phyloP scores from a whole-genome alignment of 192 early-diverging fungal genomes.

The Coemansia sp. region DNA sequence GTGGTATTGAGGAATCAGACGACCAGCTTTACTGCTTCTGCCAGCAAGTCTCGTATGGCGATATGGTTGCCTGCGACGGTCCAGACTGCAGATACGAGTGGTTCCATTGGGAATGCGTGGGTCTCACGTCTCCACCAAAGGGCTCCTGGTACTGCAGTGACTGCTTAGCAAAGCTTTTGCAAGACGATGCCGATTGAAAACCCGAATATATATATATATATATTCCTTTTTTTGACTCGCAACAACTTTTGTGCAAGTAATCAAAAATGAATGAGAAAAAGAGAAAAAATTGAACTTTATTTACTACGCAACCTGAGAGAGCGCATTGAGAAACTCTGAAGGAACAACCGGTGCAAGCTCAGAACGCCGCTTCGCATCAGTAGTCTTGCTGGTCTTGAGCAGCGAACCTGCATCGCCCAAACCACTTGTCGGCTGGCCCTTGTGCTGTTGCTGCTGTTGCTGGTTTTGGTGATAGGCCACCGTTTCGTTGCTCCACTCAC shows the following conservation, averaged over 20 bases:
- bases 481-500: constrained; percentile 54
- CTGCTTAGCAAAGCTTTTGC: constrained; percentile 46
- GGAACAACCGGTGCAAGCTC: constrained; percentile 50
- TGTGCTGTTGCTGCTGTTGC: constrained; percentile 4
- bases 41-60: constrained; percentile 57
- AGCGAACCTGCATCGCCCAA: background rate
- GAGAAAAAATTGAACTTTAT: background rate
- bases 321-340: constrained; percentile 38
- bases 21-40: constrained; percentile 59
- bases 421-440: background rate
- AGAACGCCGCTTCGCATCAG: constrained; percentile 3
- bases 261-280: constrained; percentile 1
- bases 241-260: background rate
- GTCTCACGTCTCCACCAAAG: constrained; percentile 54
- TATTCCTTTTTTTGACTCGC: background rate
- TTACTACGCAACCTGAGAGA: constrained; percentile 27
- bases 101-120: constrained; percentile 63
- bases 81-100: constrained; percentile 55
- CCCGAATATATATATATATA: background rate
- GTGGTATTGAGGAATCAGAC: constrained; percentile 53
- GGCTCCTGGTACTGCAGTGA: constrained; percentile 60
- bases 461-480: constrained; percentile 16
- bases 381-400: constrained; percentile 1
- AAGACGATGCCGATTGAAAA: constrained; percentile 30
- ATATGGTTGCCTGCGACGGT: constrained; percentile 60